Base-by-base conservation (phyloP, 2,329 filamentous ascomycete genomes). In the Phaeophleospora eucalypticola region DNA sequence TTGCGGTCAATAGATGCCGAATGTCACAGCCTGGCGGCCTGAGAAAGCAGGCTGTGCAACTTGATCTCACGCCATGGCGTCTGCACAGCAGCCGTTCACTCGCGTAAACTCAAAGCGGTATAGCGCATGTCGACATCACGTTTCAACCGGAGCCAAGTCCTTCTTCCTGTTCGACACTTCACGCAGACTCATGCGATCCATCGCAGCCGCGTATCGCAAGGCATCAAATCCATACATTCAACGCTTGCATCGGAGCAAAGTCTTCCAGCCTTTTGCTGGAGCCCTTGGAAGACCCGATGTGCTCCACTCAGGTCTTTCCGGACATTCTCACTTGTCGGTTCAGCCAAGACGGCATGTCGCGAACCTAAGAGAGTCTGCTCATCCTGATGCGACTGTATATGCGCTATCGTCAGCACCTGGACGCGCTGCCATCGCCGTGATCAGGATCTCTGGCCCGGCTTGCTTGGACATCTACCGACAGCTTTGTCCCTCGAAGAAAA, bases 351-450 rank as follows among this genome's bases (percentile, higher is more conserved):
- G 7, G 24, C 24, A 29, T 29, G 12, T 6, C 24, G 6, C 24
- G 7, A 29, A 12, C 24, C 7, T 29, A 29, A 12, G 7, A 29
- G 24, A 29, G 6, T 29, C 33, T 2, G 17, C 14, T 14, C 35
- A 38, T 37, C 42, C 40, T 2, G 57, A 63, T 16, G 52, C 63
- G 1, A 97, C 91, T 1, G 95, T 98, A 43, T 97, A 95, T 67
- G 93, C 93, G 0, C 72, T 97, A 1, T 96, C 91, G 0, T 94
- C 90, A 0, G 89, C 88, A 0, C 75, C 85, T 9, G 93, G 91
- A 1, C 83, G 83, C 63, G 89, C 89, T 36, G 93, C 89, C 1
- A 95, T 98, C 64, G 91, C 91, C 1, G 83, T 97, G 29, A 82
- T 97, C 43, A 82, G 93, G 12, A 76, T 95, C 19, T 96, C 93